A percentile compares a stretch with the other conserved stretches of the same genome.
Evolutionary conservation across 108 stramenopile species (phyloP).

Genomic region (Mediolabrus comicus): DNA sequence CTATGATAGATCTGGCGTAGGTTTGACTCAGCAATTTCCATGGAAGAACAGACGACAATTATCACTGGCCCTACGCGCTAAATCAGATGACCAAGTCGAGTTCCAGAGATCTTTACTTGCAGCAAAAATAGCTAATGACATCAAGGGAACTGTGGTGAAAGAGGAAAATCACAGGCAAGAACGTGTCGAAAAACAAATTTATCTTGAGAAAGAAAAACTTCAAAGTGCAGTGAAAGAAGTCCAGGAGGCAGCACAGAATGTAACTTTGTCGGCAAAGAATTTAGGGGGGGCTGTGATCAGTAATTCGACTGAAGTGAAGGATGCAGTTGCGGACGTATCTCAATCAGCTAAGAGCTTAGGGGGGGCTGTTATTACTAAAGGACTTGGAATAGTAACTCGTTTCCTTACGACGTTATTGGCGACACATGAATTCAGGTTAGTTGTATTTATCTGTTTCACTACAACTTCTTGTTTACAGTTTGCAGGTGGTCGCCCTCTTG

Average conservation of each 20-base stretch:
- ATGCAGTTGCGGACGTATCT: neutral
- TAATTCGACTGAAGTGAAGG: neutral
- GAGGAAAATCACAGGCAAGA: constrained; percentile 13
- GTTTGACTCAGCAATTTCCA: neutral
- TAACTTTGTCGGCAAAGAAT: constrained; percentile 1
- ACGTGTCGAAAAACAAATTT: constrained; percentile 26
- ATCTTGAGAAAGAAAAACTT: constrained; percentile 43
- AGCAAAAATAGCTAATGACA: constrained; percentile 30
- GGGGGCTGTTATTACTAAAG: constrained; percentile 11
- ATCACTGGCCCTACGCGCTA: neutral
- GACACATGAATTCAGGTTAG: constrained; percentile 37
- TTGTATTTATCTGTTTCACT: neutral
- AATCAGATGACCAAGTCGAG: neutral
- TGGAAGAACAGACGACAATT: neutral
- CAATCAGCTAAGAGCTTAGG: constrained; percentile 20
- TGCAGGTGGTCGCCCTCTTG: neutral
- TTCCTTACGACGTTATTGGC: constrained; percentile 17
- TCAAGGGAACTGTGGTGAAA: constrained; percentile 8
- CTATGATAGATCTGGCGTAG: neutral
- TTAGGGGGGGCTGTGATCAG: neutral
- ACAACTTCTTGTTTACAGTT: too few species aligned
- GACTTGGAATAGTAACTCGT: constrained; percentile 28
- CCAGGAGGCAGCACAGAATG: constrained; percentile 37
- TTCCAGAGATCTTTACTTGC: constrained; percentile 17
- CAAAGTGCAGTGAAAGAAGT: constrained; percentile 47